These are phyloP conservation scores for Mycosphaerella arachidis DNA, from an alignment of 2,329 filamentous ascomycete genomes.

Conservation along the genomic window DNA sequence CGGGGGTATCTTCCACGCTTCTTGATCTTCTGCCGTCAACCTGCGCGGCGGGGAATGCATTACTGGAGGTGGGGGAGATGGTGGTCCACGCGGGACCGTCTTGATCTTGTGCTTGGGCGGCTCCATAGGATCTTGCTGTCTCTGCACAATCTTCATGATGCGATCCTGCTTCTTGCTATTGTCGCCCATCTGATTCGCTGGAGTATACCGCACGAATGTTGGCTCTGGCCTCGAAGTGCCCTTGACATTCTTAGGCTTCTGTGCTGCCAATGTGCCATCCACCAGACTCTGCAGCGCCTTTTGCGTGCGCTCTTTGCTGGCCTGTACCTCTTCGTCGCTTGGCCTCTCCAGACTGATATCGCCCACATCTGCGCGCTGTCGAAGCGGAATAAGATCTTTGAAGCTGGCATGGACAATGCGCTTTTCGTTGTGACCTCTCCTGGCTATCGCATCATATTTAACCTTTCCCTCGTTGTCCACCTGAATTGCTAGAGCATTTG, in stretches of 20 bases:
- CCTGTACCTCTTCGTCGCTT: constrained; percentile 75
- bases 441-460: constrained; percentile 92
- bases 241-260: constrained; percentile 94
- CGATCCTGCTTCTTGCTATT: constrained; percentile 80
- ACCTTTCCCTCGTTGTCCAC: constrained; percentile 89
- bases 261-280: constrained; percentile 78
- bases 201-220: constrained; percentile 93
- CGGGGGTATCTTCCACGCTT: constrained; percentile 88
- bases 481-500: constrained; percentile 86
- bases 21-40: constrained; percentile 92
- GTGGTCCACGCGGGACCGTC: constrained; percentile 90
- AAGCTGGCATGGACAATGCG: constrained; percentile 91
- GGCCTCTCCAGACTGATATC: constrained; percentile 84
- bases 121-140: constrained; percentile 91
- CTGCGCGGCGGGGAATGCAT: constrained; percentile 95
- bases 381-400: constrained; percentile 90
- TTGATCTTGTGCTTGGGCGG: constrained; percentile 99
- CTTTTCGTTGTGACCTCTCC: constrained; percentile 77
- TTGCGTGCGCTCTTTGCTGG: constrained; percentile 82
- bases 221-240: constrained; percentile 74
- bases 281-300: constrained; percentile 78
- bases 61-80: constrained; percentile 85
- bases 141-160: constrained; percentile 97
- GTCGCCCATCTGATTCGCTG: constrained; percentile 94
- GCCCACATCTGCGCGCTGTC: constrained; percentile 87